Base-by-base conservation (phyloP, 257 asterid genomes). In the Nicotiana benthamiana region DNA sequence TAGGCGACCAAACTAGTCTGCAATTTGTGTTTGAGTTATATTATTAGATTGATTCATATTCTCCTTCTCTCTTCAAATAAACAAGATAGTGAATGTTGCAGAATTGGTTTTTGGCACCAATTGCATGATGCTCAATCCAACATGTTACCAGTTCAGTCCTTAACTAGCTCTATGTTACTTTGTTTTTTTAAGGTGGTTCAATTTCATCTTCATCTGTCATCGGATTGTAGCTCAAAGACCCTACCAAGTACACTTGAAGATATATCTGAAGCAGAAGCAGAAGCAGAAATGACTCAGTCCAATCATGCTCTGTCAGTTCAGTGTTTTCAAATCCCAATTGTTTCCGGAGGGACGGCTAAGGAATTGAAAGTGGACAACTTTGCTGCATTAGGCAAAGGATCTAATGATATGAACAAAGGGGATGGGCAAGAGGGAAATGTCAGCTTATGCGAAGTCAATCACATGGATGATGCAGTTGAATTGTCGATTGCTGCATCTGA, bases 401-500 rank as follows among this genome's bases (percentile, higher is more conserved):
- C 64, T 76, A 75, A 86, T 79, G 79, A 75, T 79, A 77, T 61
- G 78, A 83, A 85, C 56, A 34, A 79, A 65, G 80, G 83, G 86
- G 82, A 72, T 43, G 40, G 62, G 82, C 81, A 77, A 75, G 89
- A 86, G 54, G 88, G 67, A 79, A 75, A 77, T 83, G 75, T 28
- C 83, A 57, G 75, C 80, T 84, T 64, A 43, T 80, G 80, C 78
- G 85, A 88, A 62, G 89, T 85, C 88, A 81, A 81, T 82, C 87
- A 85, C 30, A 75, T 64, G 18, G 72, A 75, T 72, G 87, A 86
- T 75, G 89, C 91, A 54, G 85, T 89, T 80, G 97, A 93, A 83
- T 85, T 93, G 59, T 89, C 93, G 77, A 86, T 93, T 83, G 93
- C 92, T 70, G 98, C 98, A 83, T 93, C 98, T 52, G 98, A 93